Conservation (phyloP, 352 stramenopile genomes). For the Globisporangium camurandrum region DNA sequence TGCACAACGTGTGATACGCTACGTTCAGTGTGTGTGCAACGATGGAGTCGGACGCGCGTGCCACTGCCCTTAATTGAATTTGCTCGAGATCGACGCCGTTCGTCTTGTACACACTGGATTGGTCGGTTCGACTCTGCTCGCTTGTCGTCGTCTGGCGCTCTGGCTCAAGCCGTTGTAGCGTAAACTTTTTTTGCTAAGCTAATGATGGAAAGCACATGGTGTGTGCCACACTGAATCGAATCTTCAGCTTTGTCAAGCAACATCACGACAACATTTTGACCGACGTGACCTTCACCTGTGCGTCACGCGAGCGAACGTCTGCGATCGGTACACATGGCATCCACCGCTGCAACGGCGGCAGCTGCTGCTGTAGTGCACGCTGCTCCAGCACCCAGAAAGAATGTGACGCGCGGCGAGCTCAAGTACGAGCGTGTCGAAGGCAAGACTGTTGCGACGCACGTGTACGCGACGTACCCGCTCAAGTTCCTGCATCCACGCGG, state of each 20-base stretch:
- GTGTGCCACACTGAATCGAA: not conserved
- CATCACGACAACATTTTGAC: not conserved
- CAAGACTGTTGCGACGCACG: constrained; percentile 52
- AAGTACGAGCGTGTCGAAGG: constrained; percentile 67
- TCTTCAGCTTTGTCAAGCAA: not conserved
- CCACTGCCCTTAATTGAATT: no score
- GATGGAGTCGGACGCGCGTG: no score
- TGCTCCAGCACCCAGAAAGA: constrained; percentile 1
- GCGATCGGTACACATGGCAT: not conserved
- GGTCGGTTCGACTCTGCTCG: no score
- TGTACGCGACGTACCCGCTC: constrained; percentile 79
- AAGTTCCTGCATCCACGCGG: constrained; percentile 80
- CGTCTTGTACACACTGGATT: no score
- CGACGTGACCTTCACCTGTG: no score
- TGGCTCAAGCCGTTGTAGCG: no score
- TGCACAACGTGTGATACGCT: not conserved
- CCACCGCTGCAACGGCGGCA: not conserved
- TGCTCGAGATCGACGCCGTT: no score
- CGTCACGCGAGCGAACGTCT: not conserved
- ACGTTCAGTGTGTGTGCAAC: not conserved
- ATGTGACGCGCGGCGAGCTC: constrained; percentile 33
- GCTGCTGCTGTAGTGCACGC: no score
- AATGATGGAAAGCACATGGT: not conserved
- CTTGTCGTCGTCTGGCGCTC: no score
- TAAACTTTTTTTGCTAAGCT: no score